These are phyloP conservation scores for Boletus rubroflammeus DNA, from an alignment of 768 basidiomycete species.

Conservation along the genomic window DNA sequence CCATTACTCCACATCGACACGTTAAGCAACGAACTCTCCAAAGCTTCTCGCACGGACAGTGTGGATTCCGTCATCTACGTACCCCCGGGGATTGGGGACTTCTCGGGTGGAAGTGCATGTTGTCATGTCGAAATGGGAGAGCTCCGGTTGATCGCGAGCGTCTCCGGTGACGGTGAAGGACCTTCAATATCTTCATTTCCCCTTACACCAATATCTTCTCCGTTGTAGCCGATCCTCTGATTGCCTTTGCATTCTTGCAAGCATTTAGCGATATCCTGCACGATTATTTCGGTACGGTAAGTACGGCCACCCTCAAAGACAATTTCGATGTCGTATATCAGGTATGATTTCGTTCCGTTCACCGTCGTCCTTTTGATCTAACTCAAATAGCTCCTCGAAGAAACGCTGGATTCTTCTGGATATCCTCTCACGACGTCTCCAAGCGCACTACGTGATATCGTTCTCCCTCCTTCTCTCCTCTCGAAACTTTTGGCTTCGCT, in stretches of 20 bases:
- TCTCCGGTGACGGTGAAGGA: conserved; percentile 75
- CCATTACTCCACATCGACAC: conserved; percentile 86
- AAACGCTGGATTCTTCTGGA: conserved; percentile 91
- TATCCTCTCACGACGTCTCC: conserved; percentile 89
- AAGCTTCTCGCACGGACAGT: conserved; percentile 47
- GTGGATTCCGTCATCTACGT: conserved; percentile 78
- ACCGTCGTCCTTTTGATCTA: background rate
- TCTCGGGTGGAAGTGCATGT: conserved; percentile 58
- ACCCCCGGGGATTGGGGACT: conserved; percentile 38
- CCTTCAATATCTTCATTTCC: background rate
- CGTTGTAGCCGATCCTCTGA: conserved; percentile 74
- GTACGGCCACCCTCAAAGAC: conserved; percentile 74
- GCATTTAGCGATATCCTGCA: conserved; percentile 78
- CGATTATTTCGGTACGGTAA: conserved; percentile 87
- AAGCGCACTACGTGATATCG: conserved; percentile 89
- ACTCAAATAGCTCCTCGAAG: conserved; percentile 72
- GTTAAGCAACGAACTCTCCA: conserved; percentile 67
- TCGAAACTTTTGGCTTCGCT: conserved; percentile 56
- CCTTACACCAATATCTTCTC: background rate
- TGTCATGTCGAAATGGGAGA: conserved; percentile 80
- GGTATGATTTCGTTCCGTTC: conserved; percentile 38
- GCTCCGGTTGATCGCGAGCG: conserved; percentile 72
- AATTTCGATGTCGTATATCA: conserved; percentile 97
- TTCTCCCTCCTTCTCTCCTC: conserved; percentile 85
- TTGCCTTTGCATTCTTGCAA: conserved; percentile 86